A percentile compares a stretch with the other conserved stretches of the same genome.
Conservation (phyloP, 176 grass and related monocot genomes). For the Raddia guianensis region DNA sequence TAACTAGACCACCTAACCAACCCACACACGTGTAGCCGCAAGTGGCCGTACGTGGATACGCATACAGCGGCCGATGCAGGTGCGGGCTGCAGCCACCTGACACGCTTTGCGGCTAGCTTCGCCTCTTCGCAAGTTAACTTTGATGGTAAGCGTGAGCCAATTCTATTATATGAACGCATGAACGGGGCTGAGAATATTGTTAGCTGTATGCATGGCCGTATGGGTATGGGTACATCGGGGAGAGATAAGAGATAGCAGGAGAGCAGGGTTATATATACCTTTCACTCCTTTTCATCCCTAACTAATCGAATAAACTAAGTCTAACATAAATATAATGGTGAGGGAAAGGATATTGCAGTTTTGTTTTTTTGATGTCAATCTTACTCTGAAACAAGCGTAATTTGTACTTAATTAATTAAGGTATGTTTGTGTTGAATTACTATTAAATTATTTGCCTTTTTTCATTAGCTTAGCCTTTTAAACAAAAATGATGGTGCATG, state of each 20-base stretch:
- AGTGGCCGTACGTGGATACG: neutral
- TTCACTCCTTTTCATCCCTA: constrained; percentile 32
- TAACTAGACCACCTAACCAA: constrained; percentile 54
- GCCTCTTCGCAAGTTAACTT: constrained; percentile 44
- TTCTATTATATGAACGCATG: neutral
- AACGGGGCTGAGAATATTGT: neutral
- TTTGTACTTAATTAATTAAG: too few species aligned
- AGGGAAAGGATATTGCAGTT: too few species aligned
- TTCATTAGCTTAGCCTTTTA: too few species aligned
- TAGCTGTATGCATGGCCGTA: constrained; percentile 8
- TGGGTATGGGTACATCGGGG: neutral
- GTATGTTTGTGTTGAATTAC: too few species aligned
- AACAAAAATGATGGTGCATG: too few species aligned
- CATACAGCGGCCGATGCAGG: neutral
- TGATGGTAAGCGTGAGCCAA: constrained; percentile 23
- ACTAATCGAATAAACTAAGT: neutral
- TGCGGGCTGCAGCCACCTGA: neutral
- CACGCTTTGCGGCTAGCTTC: constrained; percentile 46
- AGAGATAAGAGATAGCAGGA: neutral
- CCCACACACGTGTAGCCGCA: neutral
- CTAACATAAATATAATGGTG: too few species aligned
- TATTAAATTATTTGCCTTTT: too few species aligned
- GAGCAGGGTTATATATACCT: neutral
- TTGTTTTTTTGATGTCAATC: too few species aligned
- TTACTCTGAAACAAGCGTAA: too few species aligned